Conservation (phyloP, 208 protist species). For the Crithidia mellificae region DNA sequence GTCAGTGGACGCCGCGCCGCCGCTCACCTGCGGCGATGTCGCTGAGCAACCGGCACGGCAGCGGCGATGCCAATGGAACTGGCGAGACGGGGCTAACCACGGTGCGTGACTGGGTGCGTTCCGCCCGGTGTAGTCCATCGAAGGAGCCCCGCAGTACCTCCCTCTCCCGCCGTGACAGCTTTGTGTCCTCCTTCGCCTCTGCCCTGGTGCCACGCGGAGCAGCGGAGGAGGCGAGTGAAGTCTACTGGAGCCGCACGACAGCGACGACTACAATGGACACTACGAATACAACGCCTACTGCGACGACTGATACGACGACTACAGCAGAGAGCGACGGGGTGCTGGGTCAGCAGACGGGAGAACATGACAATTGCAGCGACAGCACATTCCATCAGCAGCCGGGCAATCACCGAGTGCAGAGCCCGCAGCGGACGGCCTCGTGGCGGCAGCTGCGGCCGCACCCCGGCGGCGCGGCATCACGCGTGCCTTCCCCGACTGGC, state of each 20-base stretch:
- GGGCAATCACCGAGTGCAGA: neutral
- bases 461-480: conserved; percentile 12
- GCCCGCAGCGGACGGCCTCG: conserved; percentile 18
- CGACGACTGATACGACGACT: no score
- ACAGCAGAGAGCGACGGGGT: no score
- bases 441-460: conserved; percentile 32
- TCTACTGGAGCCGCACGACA: neutral
- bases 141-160: conserved; percentile 46
- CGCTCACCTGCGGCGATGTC: neutral
- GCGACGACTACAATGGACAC: neutral
- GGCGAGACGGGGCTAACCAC: conserved; percentile 12
- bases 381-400: neutral
- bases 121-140: conserved; percentile 30
- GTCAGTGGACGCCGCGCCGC: conserved; percentile 29
- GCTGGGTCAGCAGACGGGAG: no score
- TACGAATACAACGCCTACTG: no score
- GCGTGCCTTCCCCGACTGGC: neutral
- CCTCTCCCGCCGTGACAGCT: conserved; percentile 41
- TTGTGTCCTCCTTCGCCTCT: conserved; percentile 33
- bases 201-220: conserved; percentile 21
- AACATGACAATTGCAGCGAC: no score
- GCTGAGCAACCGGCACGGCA: neutral
- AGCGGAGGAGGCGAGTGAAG: conserved; percentile 12
- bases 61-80: neutral
- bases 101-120: conserved; percentile 37